These are phyloP conservation scores for Emmonsiellopsis sp. DNA, from an alignment of 2,329 filamentous ascomycete species.

Conservation along the genomic window DNA sequence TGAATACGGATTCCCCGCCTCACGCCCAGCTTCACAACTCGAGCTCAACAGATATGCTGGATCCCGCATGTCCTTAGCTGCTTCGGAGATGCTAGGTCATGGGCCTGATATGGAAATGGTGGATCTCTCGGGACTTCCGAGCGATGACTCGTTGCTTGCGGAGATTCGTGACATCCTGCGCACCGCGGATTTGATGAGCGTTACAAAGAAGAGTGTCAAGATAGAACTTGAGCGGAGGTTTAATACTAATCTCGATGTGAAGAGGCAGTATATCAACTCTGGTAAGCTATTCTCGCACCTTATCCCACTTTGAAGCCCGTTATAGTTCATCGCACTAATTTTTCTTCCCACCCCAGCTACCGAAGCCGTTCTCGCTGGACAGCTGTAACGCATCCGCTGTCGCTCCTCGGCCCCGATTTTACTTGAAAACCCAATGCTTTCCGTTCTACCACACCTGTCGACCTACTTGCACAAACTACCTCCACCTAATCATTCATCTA, in stretches of 20 bases:
- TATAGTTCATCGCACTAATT: slow-evolving; percentile 16
- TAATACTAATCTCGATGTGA: slow-evolving; percentile 72
- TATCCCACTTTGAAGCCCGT: not conserved
- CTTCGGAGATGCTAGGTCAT: slow-evolving; percentile 49
- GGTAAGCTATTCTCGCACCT: slow-evolving; percentile 48
- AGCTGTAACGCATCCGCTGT: slow-evolving; percentile 41
- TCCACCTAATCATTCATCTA: not conserved
- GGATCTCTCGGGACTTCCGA: slow-evolving; percentile 66
- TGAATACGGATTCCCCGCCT: slow-evolving; percentile 62
- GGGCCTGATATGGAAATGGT: slow-evolving; percentile 60
- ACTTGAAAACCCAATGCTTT: not conserved
- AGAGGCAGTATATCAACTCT: slow-evolving; percentile 87
- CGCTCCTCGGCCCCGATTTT: not conserved
- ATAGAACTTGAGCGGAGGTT: slow-evolving; percentile 84
- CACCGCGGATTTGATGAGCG: slow-evolving; percentile 89
- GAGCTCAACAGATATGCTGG: slow-evolving; percentile 44
- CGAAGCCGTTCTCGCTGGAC: slow-evolving; percentile 68
- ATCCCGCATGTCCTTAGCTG: slow-evolving; percentile 71
- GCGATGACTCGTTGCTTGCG: slow-evolving; percentile 77
- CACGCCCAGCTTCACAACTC: slow-evolving; percentile 51
- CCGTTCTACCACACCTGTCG: not conserved
- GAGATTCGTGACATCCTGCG: slow-evolving; percentile 92
- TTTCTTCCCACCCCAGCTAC: slow-evolving; percentile 45
- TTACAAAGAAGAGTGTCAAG: slow-evolving; percentile 99
- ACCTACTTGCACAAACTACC: too few species aligned